Base-by-base conservation (phyloP, 2,329 filamentous ascomycete genomes). In the Trichoderma sp. region DNA sequence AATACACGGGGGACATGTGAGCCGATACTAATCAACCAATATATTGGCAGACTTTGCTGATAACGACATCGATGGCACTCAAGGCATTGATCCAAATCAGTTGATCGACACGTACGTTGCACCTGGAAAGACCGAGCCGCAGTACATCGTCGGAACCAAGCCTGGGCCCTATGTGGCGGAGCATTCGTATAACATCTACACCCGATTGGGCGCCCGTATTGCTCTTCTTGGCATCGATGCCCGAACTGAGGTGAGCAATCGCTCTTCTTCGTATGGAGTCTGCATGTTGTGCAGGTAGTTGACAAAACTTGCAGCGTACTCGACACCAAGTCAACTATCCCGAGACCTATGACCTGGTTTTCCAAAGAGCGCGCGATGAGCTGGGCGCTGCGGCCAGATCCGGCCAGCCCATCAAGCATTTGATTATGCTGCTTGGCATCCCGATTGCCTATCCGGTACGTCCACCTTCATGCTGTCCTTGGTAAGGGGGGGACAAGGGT, bases 281-380 rank as follows among this genome's bases (percentile, higher is more conserved):
- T 19, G 12, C 8, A 15, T 8, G 10, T 3, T 7, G 9, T 5
- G 29, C 32, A 22, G 2, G 9, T 25, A 27, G 13, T 58, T 52
- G 54, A n/a, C 52, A 32, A n/a, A 15, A 25, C 12, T 27, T 17
- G 27, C 52, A 84, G 86, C 91, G 94, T 27, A 97, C 94, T 9
- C 88, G 94, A 42, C 93, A 96, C 75, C 93, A 97, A 79, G 89
- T 98, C 80, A 97, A 97, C 81, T 97, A 97, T 74, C 90, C 93
- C 57, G 91, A 94, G 74, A 97, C 93, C 0, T 97, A 97, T 74
- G 89, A 96, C 65, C 80, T 90, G 53, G 88, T 98, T 25, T 97
- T 97, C 76, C 84, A 89, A 67, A 87, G 93, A 48, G 84, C 94
- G 35, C 86, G 90, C 70, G 80, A 84, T 48, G 92, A 98, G 76